Evolutionary conservation across 1,284 basidiomycete genomes (phyloP).

Genomic region (Trametes hirsuta): DNA sequence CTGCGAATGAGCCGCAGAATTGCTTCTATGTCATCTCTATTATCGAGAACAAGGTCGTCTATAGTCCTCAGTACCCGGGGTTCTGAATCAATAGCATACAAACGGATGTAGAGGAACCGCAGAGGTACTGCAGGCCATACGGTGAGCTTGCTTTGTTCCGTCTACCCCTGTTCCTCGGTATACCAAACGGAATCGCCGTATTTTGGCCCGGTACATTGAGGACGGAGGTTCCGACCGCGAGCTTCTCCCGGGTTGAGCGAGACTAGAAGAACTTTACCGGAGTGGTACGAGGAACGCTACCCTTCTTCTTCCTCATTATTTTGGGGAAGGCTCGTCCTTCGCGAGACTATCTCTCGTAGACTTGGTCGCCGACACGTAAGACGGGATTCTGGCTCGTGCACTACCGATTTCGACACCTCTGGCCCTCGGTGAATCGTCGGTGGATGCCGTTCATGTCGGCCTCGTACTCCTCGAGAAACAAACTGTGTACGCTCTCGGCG

Average conservation of each 20-base stretch:
- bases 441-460: constrained; percentile 10
- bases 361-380: background rate
- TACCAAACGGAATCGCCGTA: too few species aligned
- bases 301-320: background rate
- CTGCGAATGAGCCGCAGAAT: too few species aligned
- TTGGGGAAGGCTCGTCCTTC: background rate
- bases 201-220: background rate
- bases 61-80: too few species aligned
- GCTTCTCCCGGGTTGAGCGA: background rate
- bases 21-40: too few species aligned
- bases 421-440: constrained; percentile 19
- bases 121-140: too few species aligned
- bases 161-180: too few species aligned
- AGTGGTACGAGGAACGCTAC: constrained; percentile 3
- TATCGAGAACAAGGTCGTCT: too few species aligned
- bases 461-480: background rate
- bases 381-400: background rate
- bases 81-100: too few species aligned
- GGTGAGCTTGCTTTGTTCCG: too few species aligned
- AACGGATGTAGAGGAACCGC: too few species aligned
- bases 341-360: background rate
- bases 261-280: background rate
- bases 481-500: constrained; percentile 13
- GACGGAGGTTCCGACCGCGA: background rate
- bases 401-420: background rate